A percentile compares a stretch with the other conserved stretches of the same genome.
phyloP scores from a whole-genome alignment of 2,329 filamentous ascomycete species.

The Penicillium sp. region DNA sequence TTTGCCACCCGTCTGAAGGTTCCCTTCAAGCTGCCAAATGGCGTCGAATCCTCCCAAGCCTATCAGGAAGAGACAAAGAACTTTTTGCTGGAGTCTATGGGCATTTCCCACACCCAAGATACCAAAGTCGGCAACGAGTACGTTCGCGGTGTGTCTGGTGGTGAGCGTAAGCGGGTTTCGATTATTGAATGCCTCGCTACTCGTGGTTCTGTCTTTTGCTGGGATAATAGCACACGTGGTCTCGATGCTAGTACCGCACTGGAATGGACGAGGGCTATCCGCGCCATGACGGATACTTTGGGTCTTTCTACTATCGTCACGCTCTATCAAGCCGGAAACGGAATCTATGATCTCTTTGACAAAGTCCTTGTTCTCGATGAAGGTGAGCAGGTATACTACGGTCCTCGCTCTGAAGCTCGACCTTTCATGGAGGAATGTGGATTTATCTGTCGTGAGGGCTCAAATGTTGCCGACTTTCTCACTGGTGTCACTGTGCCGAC shows the following conservation, averaged over 20 bases:
- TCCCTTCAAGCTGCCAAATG: constrained; percentile 61
- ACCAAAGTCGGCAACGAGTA: constrained; percentile 65
- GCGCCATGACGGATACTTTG: constrained; percentile 58
- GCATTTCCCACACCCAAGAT: constrained; percentile 54
- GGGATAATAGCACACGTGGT: constrained; percentile 63
- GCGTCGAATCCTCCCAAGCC: constrained; percentile 54
- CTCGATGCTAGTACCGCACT: constrained; percentile 61
- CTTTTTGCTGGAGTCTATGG: constrained; percentile 47
- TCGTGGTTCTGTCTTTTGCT: constrained; percentile 55
- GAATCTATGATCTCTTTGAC: constrained; percentile 64
- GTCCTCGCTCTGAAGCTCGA: constrained; percentile 51
- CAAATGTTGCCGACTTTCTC: constrained; percentile 60
- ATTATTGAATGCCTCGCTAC: constrained; percentile 60
- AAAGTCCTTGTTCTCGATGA: constrained; percentile 64
- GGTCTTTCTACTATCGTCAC: constrained; percentile 58
- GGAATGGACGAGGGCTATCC: constrained; percentile 56
- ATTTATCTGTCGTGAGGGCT: constrained; percentile 55
- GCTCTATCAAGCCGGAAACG: constrained; percentile 64
- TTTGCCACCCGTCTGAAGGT: constrained; percentile 62
- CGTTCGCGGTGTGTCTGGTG: constrained; percentile 61
- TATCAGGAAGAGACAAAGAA: constrained; percentile 13
- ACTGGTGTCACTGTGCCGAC: constrained; percentile 58
- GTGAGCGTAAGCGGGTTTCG: constrained; percentile 63
- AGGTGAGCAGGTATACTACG: constrained; percentile 61
- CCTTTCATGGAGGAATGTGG: constrained; percentile 61